Evolutionary conservation across 2,329 filamentous ascomycete genomes (phyloP), one percentile per base, ranked within the genome.

Genomic region (Pseudocercospora pini-densiflorae): DNA sequence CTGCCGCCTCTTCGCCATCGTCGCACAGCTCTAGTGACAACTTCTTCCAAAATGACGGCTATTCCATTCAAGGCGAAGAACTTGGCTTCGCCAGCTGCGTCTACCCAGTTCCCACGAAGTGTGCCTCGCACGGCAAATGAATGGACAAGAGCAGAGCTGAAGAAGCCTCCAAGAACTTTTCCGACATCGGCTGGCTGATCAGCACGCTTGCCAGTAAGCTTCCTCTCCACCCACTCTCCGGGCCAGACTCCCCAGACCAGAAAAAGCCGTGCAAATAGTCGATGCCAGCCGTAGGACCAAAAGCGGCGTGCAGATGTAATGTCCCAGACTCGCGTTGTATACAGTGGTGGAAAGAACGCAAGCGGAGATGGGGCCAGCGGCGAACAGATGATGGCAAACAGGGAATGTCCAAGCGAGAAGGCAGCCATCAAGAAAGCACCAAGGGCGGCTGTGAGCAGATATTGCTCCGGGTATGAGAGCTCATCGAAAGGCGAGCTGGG

Each of bases 241-340:
- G 81, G 81, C 80, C 80, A 82, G 12, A 82, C 78, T 5, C 81
- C 81, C 63, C 81, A 82, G 4, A 82, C 81, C 5, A 82, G 74
- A 66, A 82, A 82, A 19, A 82, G 69, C 8, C 81, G 74, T 1
- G 80, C 80, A 62, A 82, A 82, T 0, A 82, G 72, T 5, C 80
- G 74, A 69, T 82, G 81, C 81, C 81, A 82, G 23, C 81, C 81
- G 59, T 81, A 81, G 6, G 77, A 79, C 81, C 80, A 82, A 71
- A 82, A 82, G 10, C 70, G 70, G 23, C 80, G 72, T 6, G 81
- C 79, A 1, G 75, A 77, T 0, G 72, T 76, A 47, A 82, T 74
- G 33, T 79, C 76, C 81, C 81, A 82, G 8, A 80, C 73, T 8
- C 78, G 73, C 0, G 74, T 79, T 3, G 80, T 81, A 67, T 82